Conservation (phyloP, 805 yeast species). For the Pichia heedii region DNA sequence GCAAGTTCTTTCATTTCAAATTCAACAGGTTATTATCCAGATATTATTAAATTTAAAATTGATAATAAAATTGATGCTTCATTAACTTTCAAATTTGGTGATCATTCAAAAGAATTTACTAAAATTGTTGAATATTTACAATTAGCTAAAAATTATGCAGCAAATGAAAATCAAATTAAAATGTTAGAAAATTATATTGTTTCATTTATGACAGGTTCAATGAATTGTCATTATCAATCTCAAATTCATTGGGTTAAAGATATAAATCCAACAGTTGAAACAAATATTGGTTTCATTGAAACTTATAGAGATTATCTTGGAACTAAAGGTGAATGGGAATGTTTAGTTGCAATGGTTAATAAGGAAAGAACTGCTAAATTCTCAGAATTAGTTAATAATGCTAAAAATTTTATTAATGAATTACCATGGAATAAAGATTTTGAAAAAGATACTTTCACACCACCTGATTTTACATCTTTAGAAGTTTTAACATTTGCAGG, state of each 20-base stretch:
- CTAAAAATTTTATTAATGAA: conserved; percentile 50
- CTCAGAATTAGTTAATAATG: conserved; percentile 56
- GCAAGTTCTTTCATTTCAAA: conserved; percentile 54
- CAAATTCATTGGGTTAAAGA: conserved; percentile 87
- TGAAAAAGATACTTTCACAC: conserved; percentile 80
- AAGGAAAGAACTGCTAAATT: conserved; percentile 80
- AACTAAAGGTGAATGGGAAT: conserved; percentile 91
- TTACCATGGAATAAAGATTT: conserved; percentile 72
- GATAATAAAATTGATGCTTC: conserved; percentile 31
- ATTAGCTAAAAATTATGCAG: conserved; percentile 52
- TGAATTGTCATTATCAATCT: conserved; percentile 76
- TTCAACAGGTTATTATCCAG: conserved; percentile 50
- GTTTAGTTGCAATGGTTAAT: conserved; percentile 83
- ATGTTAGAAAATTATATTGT: conserved; percentile 61
- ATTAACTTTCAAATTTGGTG: conserved; percentile 62
- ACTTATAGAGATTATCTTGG: conserved; percentile 91
- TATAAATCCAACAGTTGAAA: conserved; percentile 65
- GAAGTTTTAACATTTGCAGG: conserved; percentile 88
- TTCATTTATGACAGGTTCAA: conserved; percentile 72
- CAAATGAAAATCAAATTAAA: conserved; percentile 61
- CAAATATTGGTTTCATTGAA: conserved; percentile 86
- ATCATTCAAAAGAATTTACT: conserved; percentile 58
- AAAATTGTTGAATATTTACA: conserved; percentile 47
- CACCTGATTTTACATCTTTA: conserved; percentile 87
- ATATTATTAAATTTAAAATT: conserved; percentile 29